Conservation (phyloP, 257 asterid species). For the Paraleonurus japonicus region DNA sequence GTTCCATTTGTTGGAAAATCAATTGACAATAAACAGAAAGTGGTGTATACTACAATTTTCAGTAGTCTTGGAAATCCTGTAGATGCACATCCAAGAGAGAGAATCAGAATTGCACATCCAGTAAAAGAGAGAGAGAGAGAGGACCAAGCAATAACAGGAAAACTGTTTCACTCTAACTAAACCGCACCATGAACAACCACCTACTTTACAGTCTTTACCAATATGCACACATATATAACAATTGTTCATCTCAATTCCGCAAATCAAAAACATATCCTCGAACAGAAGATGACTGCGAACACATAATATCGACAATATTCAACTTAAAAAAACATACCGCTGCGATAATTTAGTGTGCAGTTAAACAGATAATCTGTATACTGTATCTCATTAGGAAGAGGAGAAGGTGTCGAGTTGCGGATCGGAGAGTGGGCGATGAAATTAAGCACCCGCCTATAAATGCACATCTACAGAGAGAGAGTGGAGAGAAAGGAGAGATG, state of each 20-base stretch:
- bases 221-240: neutral
- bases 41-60: neutral
- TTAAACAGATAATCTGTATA: neutral
- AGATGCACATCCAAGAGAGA: constrained; percentile 2
- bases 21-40: neutral
- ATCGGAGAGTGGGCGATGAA: constrained; percentile 39
- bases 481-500: constrained; percentile 3
- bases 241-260: neutral
- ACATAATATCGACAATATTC: constrained; percentile 7
- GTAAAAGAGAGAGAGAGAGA: neutral
- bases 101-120: constrained; percentile 12
- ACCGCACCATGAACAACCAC: constrained; percentile 20
- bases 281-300: neutral
- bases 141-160: constrained; percentile 4
- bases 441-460: no score
- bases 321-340: constrained; percentile 20
- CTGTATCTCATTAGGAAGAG: neutral
- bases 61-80: constrained; percentile 1
- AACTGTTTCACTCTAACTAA: neutral
- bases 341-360: constrained; percentile 13
- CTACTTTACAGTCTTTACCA: no score
- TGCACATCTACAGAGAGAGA: no score
- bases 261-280: constrained; percentile 6
- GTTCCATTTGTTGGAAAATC: neutral
- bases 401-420: constrained; percentile 31